Base-by-base conservation (phyloP, 306 rosid species). In the Acmispon strigosus region DNA sequence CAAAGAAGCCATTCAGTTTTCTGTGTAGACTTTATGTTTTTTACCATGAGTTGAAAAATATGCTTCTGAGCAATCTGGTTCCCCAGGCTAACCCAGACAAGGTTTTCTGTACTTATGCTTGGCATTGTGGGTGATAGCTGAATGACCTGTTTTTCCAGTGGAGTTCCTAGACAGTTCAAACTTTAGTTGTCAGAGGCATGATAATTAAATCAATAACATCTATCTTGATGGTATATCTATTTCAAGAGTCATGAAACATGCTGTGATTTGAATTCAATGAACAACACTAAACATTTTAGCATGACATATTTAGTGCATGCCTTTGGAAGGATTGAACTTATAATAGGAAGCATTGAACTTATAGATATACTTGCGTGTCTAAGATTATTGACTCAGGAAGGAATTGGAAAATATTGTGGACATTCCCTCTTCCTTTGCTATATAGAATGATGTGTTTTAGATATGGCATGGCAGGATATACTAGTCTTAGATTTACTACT, bases 101-200 rank as follows among this genome's bases (percentile, higher is more conserved):
- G 80, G 54, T 79, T 62, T 75, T 76, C 76, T 10, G 86, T 77
- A 42, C 74, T 87, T 47, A 74, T 49, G 13, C 73, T 47, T 2
- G 92, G 91, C 82, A 82, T 71, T 56, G 73, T 49, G 60, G 86
- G 78, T 47, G 89, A 85, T 70, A 88, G 76, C 44, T 84, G 78
- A 78, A 86, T 70, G 10, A 34, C 76, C 55, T 77, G 76, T 43
- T 75, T 78, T 16, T 72, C 51, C 20, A 57, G 4, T 27, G 81
- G 82, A 66, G 62, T 75, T 80, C 96, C 90, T 90, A 79, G 6
- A 69, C 37, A 8, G 14, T 76, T 76, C 18, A 15, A 43, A 68
- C 34, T 27, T 22, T 22, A 22, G 24, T 1, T 62, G 44, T 27
- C 27, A 62, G 59, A 5, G 34, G 15, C 51, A 54, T 58, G 8